Evolutionary conservation across 2,329 filamentous ascomycete species (phyloP), one percentile per base, ranked within the genome.

Genomic region (Tolypocladium album): DNA sequence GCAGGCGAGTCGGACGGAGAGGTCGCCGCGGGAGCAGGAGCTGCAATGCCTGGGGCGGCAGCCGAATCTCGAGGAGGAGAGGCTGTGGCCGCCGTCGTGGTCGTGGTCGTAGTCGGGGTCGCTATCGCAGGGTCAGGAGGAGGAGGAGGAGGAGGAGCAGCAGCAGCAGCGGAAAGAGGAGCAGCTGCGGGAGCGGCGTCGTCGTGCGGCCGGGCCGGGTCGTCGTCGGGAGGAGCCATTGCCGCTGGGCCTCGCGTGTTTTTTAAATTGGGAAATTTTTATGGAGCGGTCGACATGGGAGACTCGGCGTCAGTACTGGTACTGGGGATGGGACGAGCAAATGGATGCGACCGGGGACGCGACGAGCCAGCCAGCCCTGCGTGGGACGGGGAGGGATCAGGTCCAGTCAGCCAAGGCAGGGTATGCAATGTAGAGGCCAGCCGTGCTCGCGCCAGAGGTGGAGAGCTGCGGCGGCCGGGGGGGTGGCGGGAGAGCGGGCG

Each of bases 261-360:
- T 63, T 58, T 69, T 71, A 70, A 71, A 70, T 72, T 70, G 71
- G 69, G 65, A 68, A 70, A 67, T 64, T 70, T 70, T 73, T 72
- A 72, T 73, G 71, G 71, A 72, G 71, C 70, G 67, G 61, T 64
- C 64, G 66, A 70, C 65, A 71, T 70, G 67, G 62, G 60, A 58
- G 56, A 45, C 56, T 40, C 56, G 56, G 59, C 59, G 47, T 50
- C 59, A 5, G 27, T 31, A 31, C 27, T 39, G 56, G 59, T 34
- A 39, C 56, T 55, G 55, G 17, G 36, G 53, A 60, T n/a, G 17
- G 36, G 53, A 60, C 15, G 55, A 45, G 47, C 43, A 50, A 53
- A 50, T 31, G 36, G 36, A 38, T 38, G 56, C 24, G 58, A 53
- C 58, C 27, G 40, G 58, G 58, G 50, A 53, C 13, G 39, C 40